These are phyloP conservation scores for Escovopsis sp. DNA, from an alignment of 2,329 filamentous ascomycete genomes.

Conservation along the genomic window DNA sequence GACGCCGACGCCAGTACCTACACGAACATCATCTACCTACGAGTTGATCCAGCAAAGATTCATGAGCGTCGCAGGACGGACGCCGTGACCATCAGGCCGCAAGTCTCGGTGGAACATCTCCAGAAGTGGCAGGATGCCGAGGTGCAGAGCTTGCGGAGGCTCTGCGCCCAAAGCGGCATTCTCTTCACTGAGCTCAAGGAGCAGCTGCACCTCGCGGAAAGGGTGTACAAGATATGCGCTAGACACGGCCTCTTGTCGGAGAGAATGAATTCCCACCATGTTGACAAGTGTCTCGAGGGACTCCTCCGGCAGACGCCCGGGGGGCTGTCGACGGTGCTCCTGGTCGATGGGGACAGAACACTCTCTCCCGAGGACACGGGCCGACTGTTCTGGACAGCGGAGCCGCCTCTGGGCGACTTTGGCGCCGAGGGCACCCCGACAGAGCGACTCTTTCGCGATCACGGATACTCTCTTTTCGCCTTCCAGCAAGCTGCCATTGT, in stretches of 20 bases:
- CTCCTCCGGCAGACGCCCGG: conserved; percentile 10
- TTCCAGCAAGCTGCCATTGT: conserved; percentile 40
- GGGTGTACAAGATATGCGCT: conserved; percentile 3
- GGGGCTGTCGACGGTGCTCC: conserved; percentile 29
- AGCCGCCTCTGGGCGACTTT: neutral
- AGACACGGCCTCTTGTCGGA: conserved; percentile 12
- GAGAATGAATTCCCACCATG: conserved; percentile 20
- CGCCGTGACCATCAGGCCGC: neutral
- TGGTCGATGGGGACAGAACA: conserved; percentile 45
- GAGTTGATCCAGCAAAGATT: neutral
- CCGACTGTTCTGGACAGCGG: conserved; percentile 31
- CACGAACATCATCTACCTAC: conserved; percentile 29
- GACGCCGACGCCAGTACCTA: conserved; percentile 29
- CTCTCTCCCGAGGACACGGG: conserved; percentile 36
- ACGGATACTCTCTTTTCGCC: conserved; percentile 36
- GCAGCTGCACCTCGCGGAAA: conserved; percentile 12
- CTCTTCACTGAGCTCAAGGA: conserved; percentile 24
- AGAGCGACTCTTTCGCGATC: conserved; percentile 30
- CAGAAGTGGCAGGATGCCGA: conserved; percentile 34
- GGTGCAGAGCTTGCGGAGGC: conserved; percentile 22
- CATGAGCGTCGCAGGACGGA: neutral
- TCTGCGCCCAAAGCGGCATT: conserved; percentile 32
- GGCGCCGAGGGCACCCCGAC: conserved; percentile 14
- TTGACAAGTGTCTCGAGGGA: conserved; percentile 18
- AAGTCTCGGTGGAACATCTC: conserved; percentile 22